Base-by-base conservation (phyloP, 768 basidiomycete species). In the Lyophyllum shimeji region DNA sequence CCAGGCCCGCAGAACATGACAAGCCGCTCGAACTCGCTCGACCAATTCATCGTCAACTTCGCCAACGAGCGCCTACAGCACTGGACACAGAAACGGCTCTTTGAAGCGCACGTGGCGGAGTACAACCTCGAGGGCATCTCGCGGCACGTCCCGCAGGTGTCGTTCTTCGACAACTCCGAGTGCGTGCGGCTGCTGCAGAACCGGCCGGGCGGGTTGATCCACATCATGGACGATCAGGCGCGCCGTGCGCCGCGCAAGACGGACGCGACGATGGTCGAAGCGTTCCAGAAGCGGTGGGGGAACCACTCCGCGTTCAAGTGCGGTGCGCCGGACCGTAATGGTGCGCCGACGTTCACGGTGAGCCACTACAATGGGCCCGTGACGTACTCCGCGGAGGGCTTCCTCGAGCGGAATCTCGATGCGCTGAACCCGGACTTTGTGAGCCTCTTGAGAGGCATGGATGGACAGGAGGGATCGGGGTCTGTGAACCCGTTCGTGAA, bases 151-250 rank as follows among this genome's bases (percentile, higher is more conserved):
- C 90, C 90, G 0, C 75, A 82, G 27, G 74, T 91, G 0, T 82
- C 87, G 0, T 95, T 89, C 75, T 93, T 93, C 68, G 93, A 96
- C 73, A 98, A 98, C 69, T 69, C 87, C 9, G 95, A 98, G 67
- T 94, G 92, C 62, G 71, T 98, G 27, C 84, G 93, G 7, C 77
- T 99, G 27, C 74, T 98, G 40, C 89, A 94, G 66, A 88, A 93
- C 66, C 78, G 77, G 52, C 94, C 92, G 1, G 95, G 95, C 9
- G 97, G 97, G 1, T 77, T 99, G 29, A 86, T 98, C 51, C 93
- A 96, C 65, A 98, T 98, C 70, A 93, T 98, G 89, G 95, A 98
- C 66, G 96, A 98, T 67, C 95, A 97, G 70, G 90, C 95, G 1
- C 82, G 89, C 12, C 80, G 90, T 37, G 81, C 83, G 54, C 87